Evolutionary conservation across 1,284 basidiomycete genomes (phyloP), one percentile per base, ranked within the genome.

Genomic region (Trametes hirsuta): DNA sequence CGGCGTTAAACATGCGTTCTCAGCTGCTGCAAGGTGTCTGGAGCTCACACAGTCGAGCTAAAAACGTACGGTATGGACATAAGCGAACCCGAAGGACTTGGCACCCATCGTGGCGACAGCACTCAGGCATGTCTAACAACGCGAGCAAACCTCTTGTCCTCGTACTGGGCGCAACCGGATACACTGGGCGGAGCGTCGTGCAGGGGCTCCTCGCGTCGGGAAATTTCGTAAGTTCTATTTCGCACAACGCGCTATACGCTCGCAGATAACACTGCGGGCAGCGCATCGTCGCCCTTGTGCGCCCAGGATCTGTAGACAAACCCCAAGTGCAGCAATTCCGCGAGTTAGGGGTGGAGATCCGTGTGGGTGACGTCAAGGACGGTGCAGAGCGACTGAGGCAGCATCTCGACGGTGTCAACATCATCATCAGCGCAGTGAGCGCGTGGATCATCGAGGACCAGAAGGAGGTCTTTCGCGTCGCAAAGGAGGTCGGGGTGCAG

Each of bases 161-260:
- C 55, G 57, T 70, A 24, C 25, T 69, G 8, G 68, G 68, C 12
- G 66, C 61, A 5, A 64, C 67, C 18, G 69, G 68, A 5, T 44
- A 22, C 24, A 69, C 69, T 14, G 69, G 66, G 1, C 10, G 25
- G 15, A 42, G 47, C 22, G 62, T 71, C 53, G 51, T 66, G 11
- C 41, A 63, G 0, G 68, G 56, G 0, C 64, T 71, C 1, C 30
- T 64, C 14, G 47, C 48, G 4, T 55, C 59, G 14, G 60, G 62
- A 1, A 47, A 58, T 11, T 68, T 66, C 49, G 66, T 69, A 46
- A 10, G 66, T 63, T 12, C 42, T 4, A 10, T 15, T 42, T 18
- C 39, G 39, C 39, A 14, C 39, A 40, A 12, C n/a, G n/a, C n/a
- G 4, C 11, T 12, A 40, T 18, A 40, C 39, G n/a, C 12, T 40